Conservation (phyloP, 768 basidiomycete genomes). For the Suillus luteus region DNA sequence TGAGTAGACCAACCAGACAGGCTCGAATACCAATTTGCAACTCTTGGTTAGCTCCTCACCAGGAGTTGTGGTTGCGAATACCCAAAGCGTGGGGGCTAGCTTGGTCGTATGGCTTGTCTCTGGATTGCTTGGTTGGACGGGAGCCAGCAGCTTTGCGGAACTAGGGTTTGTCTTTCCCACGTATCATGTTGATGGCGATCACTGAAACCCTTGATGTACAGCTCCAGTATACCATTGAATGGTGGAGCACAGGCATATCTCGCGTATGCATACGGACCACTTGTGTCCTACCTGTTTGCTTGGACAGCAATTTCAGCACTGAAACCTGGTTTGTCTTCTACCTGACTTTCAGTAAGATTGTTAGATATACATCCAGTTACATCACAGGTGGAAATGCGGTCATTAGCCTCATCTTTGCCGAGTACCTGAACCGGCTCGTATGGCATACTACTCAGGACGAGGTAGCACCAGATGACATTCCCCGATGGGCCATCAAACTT, state of each 20-base stretch:
- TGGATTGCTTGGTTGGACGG: conserved; percentile 91
- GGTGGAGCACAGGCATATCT: conserved; percentile 79
- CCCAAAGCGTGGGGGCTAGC: conserved; percentile 88
- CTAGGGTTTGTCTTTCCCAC: conserved; percentile 60
- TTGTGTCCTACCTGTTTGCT: conserved; percentile 88
- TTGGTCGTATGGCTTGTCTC: conserved; percentile 81
- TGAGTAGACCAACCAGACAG: conserved; percentile 36
- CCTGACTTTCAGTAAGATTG: conserved; percentile 4
- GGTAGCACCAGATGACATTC: conserved; percentile 75
- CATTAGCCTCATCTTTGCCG: conserved; percentile 85
- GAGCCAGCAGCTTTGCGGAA: conserved; percentile 92
- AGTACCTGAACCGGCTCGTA: conserved; percentile 90
- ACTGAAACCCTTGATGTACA: conserved; percentile 9
- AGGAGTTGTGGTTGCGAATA: conserved; percentile 87
- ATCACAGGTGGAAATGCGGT: conserved; percentile 72
- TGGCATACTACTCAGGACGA: conserved; percentile 74
- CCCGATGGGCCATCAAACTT: conserved; percentile 90
- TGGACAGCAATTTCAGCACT: conserved; percentile 93
- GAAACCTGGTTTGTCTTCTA: conserved; percentile 63
- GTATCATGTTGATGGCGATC: not conserved
- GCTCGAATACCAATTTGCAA: conserved; percentile 12
- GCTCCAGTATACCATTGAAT: conserved; percentile 40
- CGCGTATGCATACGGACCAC: conserved; percentile 84
- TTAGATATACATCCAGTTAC: not conserved
- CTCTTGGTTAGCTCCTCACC: conserved; percentile 73